Base-by-base conservation (phyloP, 306 rosid species). In the Vigna hirtella region DNA sequence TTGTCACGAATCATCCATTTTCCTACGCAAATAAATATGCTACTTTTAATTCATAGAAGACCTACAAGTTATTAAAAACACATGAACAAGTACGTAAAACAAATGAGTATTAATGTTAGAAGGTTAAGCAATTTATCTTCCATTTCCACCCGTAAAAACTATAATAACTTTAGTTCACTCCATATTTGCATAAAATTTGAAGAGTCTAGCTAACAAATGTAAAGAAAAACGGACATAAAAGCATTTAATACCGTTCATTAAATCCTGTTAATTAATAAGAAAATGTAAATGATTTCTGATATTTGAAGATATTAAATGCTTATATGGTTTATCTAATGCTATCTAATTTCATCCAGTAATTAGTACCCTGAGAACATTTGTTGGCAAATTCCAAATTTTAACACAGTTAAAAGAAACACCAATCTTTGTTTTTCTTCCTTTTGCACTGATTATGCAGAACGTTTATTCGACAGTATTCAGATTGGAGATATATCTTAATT, bases 1-100 rank as follows among this genome's bases (percentile, higher is more conserved):
- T 50, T 30, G 72, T 70, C 77, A 70, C 49, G 79, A 69, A 79
- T 74, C 76, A 63, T 74, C 82, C 73, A 56, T 32, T 56, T 82
- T 72, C 85, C 81, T 74, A 69, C 34, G n/a, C 69, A 78, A 64
- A 78, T 2, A 62, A 78, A 74, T 14, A 62, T 52, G 49, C 8
- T 42, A 53, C 42, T 26, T 26, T 81, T 24, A 63, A 62, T 69
- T 13, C 76, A 36, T 26, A 56, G 72, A 81, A 78, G 79, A 74
- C 47, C 79, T 32, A 62, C 30, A 73, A 52, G 53, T 34, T 28
- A 52, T 13, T 15, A 59, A 24, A 58, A 42, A 7, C 7, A 15
- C 72, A 62, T 67, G 40, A 77, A 85, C 11, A 13, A 34, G 5
- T 4, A 51, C 62, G 24, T 7, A 22, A 56, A 5, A 66, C 9